phyloP scores from a whole-genome alignment of 805 yeast species.

The Schizosaccharomyces cryophilus region DNA sequence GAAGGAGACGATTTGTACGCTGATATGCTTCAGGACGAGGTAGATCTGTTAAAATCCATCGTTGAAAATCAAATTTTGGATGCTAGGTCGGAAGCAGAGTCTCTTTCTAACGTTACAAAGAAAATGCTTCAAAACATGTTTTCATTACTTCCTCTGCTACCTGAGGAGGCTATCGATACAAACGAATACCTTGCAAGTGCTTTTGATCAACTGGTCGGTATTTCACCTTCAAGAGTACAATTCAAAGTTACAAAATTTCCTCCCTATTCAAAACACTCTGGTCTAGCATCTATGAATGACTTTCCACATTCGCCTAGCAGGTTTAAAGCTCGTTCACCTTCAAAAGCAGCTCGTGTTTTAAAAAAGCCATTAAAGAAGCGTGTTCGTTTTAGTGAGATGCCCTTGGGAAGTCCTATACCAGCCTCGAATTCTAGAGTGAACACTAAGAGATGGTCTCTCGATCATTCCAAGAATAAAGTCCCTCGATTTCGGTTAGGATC shows the following conservation, averaged over 20 bases:
- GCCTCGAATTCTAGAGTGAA: not conserved
- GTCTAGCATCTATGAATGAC: not conserved
- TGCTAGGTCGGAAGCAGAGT: not conserved
- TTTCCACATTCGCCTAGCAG: not conserved
- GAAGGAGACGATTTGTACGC: not conserved
- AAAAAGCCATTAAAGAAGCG: not conserved
- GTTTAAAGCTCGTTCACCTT: not conserved
- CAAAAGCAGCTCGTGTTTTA: not conserved
- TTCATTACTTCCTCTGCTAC: not conserved
- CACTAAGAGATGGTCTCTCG: not conserved
- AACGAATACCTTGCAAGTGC: not conserved
- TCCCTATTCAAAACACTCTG: not conserved
- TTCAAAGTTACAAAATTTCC: not conserved
- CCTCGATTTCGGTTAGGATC: too few relatives aligned
- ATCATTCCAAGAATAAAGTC: not conserved
- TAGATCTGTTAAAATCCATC: not conserved
- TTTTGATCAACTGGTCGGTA: not conserved
- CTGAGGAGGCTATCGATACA: not conserved
- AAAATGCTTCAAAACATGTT: not conserved
- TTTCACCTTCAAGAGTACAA: not conserved
- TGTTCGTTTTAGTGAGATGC: not conserved
- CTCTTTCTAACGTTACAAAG: not conserved
- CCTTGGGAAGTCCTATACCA: not conserved
- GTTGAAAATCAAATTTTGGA: not conserved
- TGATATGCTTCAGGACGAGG: conserved; percentile 1